phyloP scores from a whole-genome alignment of 2,329 filamentous ascomycete species.

The Aspergillus fumigatiaffinis region DNA sequence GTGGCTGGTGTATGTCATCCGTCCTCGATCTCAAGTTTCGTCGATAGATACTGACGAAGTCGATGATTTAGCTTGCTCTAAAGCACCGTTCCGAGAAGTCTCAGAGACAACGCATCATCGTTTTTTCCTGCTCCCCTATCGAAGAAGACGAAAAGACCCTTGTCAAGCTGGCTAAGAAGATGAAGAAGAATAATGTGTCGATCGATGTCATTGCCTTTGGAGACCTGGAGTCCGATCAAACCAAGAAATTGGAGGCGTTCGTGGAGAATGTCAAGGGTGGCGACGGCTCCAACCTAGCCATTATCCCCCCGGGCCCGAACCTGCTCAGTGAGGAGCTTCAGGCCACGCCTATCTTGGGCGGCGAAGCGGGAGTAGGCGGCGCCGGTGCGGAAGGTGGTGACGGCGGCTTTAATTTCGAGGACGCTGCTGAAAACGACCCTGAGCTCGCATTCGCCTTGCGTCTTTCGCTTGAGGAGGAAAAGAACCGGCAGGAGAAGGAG shows the following conservation, averaged over 20 bases:
- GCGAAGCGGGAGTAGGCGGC: conserved; percentile 61
- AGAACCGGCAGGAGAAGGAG: conserved; percentile 83
- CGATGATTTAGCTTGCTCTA: conserved; percentile 68
- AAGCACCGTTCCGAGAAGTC: conserved; percentile 98
- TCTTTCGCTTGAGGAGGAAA: conserved; percentile 98
- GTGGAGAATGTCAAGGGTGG: conserved; percentile 87
- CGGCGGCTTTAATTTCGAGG: conserved; percentile 67
- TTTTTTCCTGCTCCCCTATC: conserved; percentile 92
- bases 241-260: conserved; percentile 87
- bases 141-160: conserved; percentile 85
- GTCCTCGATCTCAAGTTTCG: neutral
- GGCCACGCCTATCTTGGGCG: conserved; percentile 82
- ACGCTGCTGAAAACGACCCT: conserved; percentile 78
- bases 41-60: conserved; percentile 7
- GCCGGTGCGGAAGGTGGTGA: conserved; percentile 51
- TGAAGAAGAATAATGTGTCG: conserved; percentile 96
- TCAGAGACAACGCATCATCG: conserved; percentile 93
- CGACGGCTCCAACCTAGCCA: conserved; percentile 85
- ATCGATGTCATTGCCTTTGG: conserved; percentile 96
- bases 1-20: conserved; percentile 73
- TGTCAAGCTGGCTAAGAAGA: conserved; percentile 86
- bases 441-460: conserved; percentile 90
- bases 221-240: conserved; percentile 83
- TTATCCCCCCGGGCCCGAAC: conserved; percentile 86
- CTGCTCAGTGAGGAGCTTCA: conserved; percentile 90